Conservation (phyloP, 2,329 filamentous ascomycete species). For the Aspergillus tamarii region DNA sequence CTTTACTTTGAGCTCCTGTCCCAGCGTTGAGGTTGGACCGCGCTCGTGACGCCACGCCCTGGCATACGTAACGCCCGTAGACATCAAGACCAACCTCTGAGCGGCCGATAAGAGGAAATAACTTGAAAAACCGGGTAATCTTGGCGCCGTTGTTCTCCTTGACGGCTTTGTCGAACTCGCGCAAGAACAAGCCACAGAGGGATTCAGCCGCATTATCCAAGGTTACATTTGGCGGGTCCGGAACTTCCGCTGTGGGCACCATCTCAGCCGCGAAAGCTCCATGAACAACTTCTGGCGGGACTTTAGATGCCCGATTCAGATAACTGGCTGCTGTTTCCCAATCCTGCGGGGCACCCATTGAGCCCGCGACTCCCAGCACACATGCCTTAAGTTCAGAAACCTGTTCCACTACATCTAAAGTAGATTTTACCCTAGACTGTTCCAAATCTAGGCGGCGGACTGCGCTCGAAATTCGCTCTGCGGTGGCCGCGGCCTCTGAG, state of each 20-base stretch:
- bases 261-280: slow-evolving; percentile 88
- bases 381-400: slow-evolving; percentile 97
- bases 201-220: slow-evolving; percentile 86
- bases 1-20: slow-evolving; percentile 64
- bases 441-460: slow-evolving; percentile 89
- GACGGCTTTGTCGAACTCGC: slow-evolving; percentile 93
- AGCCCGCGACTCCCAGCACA: slow-evolving; percentile 88
- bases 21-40: slow-evolving; percentile 76
- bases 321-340: slow-evolving; percentile 97
- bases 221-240: slow-evolving; percentile 85
- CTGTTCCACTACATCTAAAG: slow-evolving; percentile 89
- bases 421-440: slow-evolving; percentile 88
- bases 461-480: slow-evolving; percentile 79
- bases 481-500: slow-evolving; percentile 80
- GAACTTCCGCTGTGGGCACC: slow-evolving; percentile 93
- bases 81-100: slow-evolving; percentile 89
- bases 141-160: slow-evolving; percentile 83
- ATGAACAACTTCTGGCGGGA: slow-evolving; percentile 78
- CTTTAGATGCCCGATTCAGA: slow-evolving; percentile 76
- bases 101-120: slow-evolving; percentile 91
- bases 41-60: slow-evolving; percentile 85
- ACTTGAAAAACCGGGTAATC: slow-evolving; percentile 95
- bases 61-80: slow-evolving; percentile 94
- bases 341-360: slow-evolving; percentile 97
- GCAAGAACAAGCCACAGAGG: slow-evolving; percentile 83